These are phyloP conservation scores for Dichotomopilus funicola DNA, from an alignment of 2,329 filamentous ascomycete species.

Conservation along the genomic window DNA sequence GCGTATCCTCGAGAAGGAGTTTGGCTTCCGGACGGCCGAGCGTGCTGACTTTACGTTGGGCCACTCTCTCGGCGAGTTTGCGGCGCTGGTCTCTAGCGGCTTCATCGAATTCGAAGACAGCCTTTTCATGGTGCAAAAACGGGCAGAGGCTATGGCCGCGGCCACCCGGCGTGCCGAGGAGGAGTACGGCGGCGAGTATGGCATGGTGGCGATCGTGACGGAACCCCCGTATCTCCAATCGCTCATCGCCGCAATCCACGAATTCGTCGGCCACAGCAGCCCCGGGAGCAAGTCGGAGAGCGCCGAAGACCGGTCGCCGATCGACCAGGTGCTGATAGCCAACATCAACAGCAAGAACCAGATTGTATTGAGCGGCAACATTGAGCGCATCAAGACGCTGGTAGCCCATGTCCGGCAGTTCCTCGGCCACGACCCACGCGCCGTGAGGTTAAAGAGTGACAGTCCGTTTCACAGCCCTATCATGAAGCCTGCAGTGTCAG, in stretches of 20 bases:
- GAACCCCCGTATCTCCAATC: constrained; percentile 67
- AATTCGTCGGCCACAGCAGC: constrained; percentile 66
- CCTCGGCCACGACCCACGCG: constrained; percentile 81
- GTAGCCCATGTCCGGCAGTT: constrained; percentile 83
- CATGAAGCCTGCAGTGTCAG: constrained; percentile 75
- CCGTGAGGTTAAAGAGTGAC: constrained; percentile 79
- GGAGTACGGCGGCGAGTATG: constrained; percentile 71
- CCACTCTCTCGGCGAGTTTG: constrained; percentile 89
- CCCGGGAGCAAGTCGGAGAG: constrained; percentile 40
- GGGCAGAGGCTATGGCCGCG: constrained; percentile 76
- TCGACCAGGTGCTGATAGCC: constrained; percentile 82
- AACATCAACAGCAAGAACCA: constrained; percentile 97
- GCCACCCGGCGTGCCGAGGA: constrained; percentile 62
- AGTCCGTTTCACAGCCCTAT: constrained; percentile 87
- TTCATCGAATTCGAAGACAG: constrained; percentile 74
- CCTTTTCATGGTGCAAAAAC: constrained; percentile 65
- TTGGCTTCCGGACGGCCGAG: constrained; percentile 64
- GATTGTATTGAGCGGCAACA: constrained; percentile 85
- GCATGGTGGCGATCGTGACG: constrained; percentile 90
- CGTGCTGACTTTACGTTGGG: constrained; percentile 78
- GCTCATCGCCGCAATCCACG: constrained; percentile 67
- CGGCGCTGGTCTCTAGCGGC: constrained; percentile 77
- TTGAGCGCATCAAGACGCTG: constrained; percentile 73
- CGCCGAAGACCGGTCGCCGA: constrained; percentile 58
- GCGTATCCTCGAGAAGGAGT: constrained; percentile 78